Evolutionary conservation across 371 early-diverging fungal genomes (phyloP), one percentile per base, ranked within the genome.

Genomic region (Mortierella sp.): DNA sequence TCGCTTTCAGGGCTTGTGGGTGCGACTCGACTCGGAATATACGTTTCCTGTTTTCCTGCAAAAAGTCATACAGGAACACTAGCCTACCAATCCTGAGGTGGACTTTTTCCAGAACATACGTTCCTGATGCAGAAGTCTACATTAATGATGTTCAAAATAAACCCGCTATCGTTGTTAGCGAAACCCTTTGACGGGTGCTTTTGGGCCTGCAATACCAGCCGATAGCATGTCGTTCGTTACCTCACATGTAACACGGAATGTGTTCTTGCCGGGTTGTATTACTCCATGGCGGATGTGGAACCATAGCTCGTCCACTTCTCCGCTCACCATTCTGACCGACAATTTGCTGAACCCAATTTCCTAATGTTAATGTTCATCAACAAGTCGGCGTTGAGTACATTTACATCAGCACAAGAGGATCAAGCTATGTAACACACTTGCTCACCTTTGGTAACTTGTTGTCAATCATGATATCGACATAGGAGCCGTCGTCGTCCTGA

Each of bases 241-340:
- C 69, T 88, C 84, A 53, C 92, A 88, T 13, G 83, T 82, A 5
- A 92, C 79, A 13, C 84, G 78, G 59, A 89, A 81, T 0, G 81
- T 76, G 61, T 90, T 92, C 46, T 81, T 80, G 18, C 93, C 94
- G n/a, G 91, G 86, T n/a, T 81, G 60, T 27, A 93, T 57, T 10
- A 74, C 72, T n/a, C 64, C 67, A 48, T 70, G 78, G 4, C 78
- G 63, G 27, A 69, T 21, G 46, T 65, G 69, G 45, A 76, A 76
- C 78, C 78, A 76, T 21, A 76, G 64, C 49, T 86, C 81, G 30
- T 85, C 65, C 26, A 83, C 80, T 48, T 89, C 89, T 4, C 89
- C 90, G 28, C 88, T 89, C 16, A 89, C 84, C 41, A 90, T 81
- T 13, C 83, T 80, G 13, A 90, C 68, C 0, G 79, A 71, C 19